These are phyloP conservation scores for Yamadazyma oceani DNA, from an alignment of 1,139 yeast species.

Conservation along the genomic window DNA sequence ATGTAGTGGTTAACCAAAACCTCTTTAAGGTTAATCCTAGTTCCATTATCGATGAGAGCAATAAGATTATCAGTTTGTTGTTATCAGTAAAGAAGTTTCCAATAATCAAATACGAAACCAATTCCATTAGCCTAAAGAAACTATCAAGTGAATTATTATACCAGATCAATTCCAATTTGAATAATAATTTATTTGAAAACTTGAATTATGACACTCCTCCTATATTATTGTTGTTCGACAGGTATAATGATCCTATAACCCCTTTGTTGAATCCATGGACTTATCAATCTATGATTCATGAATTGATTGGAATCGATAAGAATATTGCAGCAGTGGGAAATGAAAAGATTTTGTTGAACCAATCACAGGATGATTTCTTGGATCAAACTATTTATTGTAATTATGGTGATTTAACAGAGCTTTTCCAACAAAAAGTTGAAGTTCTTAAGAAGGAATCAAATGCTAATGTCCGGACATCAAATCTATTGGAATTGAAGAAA, in stretches of 20 bases:
- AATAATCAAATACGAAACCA: conserved; percentile 69
- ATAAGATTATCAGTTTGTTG: conserved; percentile 62
- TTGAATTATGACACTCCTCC: conserved; percentile 72
- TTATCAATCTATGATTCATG: conserved; percentile 96
- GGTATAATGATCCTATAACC: conserved; percentile 88
- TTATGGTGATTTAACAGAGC: conserved; percentile 92
- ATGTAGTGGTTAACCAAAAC: conserved; percentile 67
- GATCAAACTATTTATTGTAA: conserved; percentile 80
- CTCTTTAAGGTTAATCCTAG: conserved; percentile 39
- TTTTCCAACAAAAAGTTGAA: conserved; percentile 81
- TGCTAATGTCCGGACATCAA: conserved; percentile 57
- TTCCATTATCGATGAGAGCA: conserved; percentile 45
- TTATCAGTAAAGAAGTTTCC: conserved; percentile 79
- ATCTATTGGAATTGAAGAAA: conserved; percentile 84
- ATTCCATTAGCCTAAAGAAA: conserved; percentile 60
- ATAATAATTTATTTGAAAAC: conserved; percentile 64
- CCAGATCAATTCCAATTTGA: conserved; percentile 56
- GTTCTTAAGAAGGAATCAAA: conserved; percentile 81
- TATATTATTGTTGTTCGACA: conserved; percentile 71
- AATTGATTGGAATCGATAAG: conserved; percentile 75
- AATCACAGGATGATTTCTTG: conserved; percentile 69
- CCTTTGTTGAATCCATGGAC: conserved; percentile 96
- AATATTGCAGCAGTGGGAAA: conserved; percentile 67
- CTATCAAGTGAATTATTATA: conserved; percentile 70
- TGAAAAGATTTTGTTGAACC: conserved; percentile 34